These are phyloP conservation scores for Ammopiptanthus mongolicus DNA, from an alignment of 306 rosid genomes.

Conservation along the genomic window DNA sequence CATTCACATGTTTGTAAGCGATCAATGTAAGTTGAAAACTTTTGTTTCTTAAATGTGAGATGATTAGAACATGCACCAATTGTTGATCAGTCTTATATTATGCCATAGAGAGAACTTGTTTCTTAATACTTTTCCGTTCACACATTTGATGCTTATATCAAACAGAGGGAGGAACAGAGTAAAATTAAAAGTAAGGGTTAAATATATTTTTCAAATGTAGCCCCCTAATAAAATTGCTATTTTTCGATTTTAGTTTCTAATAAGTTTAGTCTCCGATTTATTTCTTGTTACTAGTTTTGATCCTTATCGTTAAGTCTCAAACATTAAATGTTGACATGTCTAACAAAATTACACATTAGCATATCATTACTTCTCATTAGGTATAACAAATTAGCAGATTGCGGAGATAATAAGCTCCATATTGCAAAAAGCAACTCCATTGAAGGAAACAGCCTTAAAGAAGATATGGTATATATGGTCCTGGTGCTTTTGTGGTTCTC, in stretches of 20 bases:
- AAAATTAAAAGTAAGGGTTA: background rate
- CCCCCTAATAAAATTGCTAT: no score
- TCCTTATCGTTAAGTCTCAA: no score
- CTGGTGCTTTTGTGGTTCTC: background rate
- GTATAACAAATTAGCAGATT: constrained; percentile 87
- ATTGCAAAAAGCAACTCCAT: constrained; percentile 45
- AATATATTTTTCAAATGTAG: no score
- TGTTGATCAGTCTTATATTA: background rate
- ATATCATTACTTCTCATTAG: constrained; percentile 38
- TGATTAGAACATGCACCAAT: constrained; percentile 1
- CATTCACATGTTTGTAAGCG: background rate
- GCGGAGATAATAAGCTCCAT: constrained; percentile 51
- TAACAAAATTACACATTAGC: no score
- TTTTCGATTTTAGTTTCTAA: no score
- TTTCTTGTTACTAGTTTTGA: no score
- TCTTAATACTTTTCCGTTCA: constrained; percentile 7
- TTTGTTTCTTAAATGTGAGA: background rate
- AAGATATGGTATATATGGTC: constrained; percentile 61
- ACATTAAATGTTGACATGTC: no score
- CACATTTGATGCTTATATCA: background rate
- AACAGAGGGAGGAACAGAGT: background rate
- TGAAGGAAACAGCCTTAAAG: constrained; percentile 61
- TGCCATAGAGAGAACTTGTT: constrained; percentile 9
- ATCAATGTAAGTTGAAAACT: constrained; percentile 8
- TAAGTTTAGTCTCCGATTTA: no score